Evolutionary conservation across 768 basidiomycete species (phyloP), one percentile per base, ranked within the genome.

Genomic region (Pleurotus giganteus): DNA sequence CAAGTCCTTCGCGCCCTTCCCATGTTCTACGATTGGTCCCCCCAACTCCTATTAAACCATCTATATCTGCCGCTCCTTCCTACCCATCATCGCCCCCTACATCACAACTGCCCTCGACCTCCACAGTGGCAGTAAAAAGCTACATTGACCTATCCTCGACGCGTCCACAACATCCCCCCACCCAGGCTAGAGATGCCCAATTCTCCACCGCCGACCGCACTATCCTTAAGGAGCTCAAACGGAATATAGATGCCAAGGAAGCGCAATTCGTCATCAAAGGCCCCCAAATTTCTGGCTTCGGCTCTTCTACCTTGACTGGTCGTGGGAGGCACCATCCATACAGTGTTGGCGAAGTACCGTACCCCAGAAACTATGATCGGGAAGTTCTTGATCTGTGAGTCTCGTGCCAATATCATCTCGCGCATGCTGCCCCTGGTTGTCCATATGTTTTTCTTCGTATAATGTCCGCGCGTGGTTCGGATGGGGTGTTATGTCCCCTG

Each of bases 321-420:
- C 77, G 77, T 12, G 79, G 79, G 64, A 79, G 76, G 57, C 80
- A 88, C 56, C 87, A 89, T 66, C 73, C 80, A 12, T 82, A 73
- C 60, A 58, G 65, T 4, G 63, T 65, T 32, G 63, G 73, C 13
- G 77, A 80, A 44, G 86, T 84, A 4, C 87, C 88, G 11, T 90
- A 88, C 64, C 87, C 88, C 6, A 74, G 84, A 58, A 81, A 77
- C 61, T 89, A 86, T 62, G 85, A 83, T 54, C 69, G 78, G 15
- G 75, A 80, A 28, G 80, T 83, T 34, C 65, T 88, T 23, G 88
- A 89, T 69, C 63, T 85, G 88, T 89, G 64, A 74, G 87, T 81
- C 9, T 49, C 19, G 39, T 37, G 28, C 32, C 58, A n/a, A 41
- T 41, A 7, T 47, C 43, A 58, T 47, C 51, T 49, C 34, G 37